Evolutionary conservation across 1,139 yeast genomes (phyloP).

Genomic region (Taphrina wiesneri): DNA sequence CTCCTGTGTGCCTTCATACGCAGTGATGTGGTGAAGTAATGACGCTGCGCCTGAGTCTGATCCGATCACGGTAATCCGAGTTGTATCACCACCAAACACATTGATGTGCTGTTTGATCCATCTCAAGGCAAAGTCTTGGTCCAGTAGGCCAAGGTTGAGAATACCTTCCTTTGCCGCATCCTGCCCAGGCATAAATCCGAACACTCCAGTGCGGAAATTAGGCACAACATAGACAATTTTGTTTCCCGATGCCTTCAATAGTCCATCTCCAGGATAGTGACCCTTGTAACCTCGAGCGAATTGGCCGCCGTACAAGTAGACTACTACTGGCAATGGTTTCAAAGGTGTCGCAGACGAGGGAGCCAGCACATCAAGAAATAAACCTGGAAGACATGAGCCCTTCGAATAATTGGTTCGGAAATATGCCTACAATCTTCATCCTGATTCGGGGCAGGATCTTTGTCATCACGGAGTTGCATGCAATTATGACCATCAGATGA

Average conservation of each 20-base stretch:
- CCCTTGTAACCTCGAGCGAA: neutral
- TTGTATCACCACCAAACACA: neutral
- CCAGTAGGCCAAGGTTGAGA: neutral
- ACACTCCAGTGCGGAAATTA: neutral
- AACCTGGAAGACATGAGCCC: neutral
- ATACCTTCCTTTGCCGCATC: neutral
- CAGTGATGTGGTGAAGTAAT: neutral
- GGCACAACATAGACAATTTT: neutral
- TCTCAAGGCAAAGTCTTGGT: neutral
- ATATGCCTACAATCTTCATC: too few relatives aligned
- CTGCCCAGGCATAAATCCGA: neutral
- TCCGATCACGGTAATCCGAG: neutral
- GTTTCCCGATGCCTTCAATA: neutral
- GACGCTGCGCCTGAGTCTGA: neutral
- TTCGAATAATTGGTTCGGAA: too few relatives aligned
- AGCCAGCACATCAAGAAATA: neutral
- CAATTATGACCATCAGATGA: too few relatives aligned
- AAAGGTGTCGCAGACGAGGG: neutral
- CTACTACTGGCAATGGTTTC: neutral
- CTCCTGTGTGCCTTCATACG: neutral
- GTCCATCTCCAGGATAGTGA: neutral
- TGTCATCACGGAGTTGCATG: too few relatives aligned
- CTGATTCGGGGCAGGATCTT: too few relatives aligned
- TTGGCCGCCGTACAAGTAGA: neutral
- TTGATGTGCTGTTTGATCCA: neutral